Evolutionary conservation across 208 protist species (phyloP).

Genomic region (Wallacemonas sp.): DNA sequence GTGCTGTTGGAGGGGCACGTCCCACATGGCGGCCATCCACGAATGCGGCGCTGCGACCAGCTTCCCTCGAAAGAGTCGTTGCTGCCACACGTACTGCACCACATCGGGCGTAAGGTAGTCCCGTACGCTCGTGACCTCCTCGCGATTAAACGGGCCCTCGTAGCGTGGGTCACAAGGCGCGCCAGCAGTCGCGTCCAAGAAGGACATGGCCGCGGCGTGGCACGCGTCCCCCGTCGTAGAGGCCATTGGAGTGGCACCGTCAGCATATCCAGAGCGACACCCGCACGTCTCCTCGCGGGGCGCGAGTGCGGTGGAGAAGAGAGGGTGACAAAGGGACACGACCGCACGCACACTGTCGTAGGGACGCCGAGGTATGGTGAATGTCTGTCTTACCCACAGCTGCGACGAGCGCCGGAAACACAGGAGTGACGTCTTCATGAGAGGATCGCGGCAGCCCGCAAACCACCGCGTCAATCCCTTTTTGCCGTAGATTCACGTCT

Average conservation of each 20-base stretch:
- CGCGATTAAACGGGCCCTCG: slow-evolving; percentile 28
- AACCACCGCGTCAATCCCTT: no score
- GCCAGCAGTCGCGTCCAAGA: slow-evolving; percentile 14
- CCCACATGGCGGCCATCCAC: slow-evolving; percentile 35
- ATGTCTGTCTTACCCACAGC: not conserved
- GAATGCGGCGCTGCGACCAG: slow-evolving; percentile 13
- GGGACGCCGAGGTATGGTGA: slow-evolving; percentile 4
- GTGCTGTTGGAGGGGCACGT: slow-evolving; percentile 9
- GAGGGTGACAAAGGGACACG: slow-evolving; percentile 17
- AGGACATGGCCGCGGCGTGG: not conserved
- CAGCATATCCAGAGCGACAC: no score
- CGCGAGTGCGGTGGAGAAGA: slow-evolving; percentile 10
- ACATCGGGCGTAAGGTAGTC: slow-evolving; percentile 9
- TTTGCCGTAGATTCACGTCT: no score
- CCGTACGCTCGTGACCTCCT: slow-evolving; percentile 7
- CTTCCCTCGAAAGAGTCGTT: not conserved
- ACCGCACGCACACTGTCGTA: slow-evolving; percentile 31
- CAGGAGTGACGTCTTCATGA: not conserved
- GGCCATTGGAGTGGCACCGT: no score
- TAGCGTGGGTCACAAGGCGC: slow-evolving; percentile 27
- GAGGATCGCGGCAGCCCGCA: no score
- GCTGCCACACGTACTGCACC: not conserved
- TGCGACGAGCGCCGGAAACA: not conserved
- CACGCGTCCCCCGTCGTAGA: no score
- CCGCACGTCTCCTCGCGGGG: no score